phyloP scores from a whole-genome alignment of 2,329 filamentous ascomycete genomes.

The Alternaria hordeiaustralica region DNA sequence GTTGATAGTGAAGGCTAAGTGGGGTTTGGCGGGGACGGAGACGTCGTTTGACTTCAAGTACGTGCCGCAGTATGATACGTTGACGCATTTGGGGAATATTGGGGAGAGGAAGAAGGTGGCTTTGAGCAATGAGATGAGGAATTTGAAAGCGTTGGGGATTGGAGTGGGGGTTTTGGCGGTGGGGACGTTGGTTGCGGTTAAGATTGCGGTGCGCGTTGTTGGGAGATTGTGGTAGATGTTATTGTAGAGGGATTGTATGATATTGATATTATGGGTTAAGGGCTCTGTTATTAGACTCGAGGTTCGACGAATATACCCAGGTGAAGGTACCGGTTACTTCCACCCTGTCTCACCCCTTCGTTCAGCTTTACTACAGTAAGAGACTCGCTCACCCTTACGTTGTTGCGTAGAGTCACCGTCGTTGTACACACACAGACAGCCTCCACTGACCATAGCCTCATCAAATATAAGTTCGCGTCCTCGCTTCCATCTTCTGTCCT shows the following conservation, averaged over 20 bases:
- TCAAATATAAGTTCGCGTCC: neutral
- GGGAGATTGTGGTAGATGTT: slow-evolving; percentile 24
- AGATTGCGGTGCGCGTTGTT: slow-evolving; percentile 28
- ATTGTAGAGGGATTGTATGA: neutral
- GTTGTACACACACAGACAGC: neutral
- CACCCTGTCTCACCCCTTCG: neutral
- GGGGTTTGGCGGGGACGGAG: slow-evolving; percentile 66
- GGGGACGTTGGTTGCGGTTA: slow-evolving; percentile 33
- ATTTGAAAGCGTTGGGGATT: slow-evolving; percentile 55
- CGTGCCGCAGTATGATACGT: slow-evolving; percentile 62
- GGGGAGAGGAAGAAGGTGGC: slow-evolving; percentile 48
- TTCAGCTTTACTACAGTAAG: neutral
- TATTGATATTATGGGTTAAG: neutral
- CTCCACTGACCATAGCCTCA: neutral
- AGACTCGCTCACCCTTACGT: neutral
- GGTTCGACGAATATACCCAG: neutral
- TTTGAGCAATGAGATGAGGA: slow-evolving; percentile 55
- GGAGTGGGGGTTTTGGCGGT: slow-evolving; percentile 41
- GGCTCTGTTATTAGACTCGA: too few relatives aligned
- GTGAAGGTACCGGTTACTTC: neutral
- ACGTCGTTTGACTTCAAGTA: slow-evolving; percentile 75
- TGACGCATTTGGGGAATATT: slow-evolving; percentile 56
- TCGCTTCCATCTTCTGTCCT: neutral
- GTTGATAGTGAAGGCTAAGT: slow-evolving; percentile 68
- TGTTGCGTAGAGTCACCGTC: neutral